A percentile compares a stretch with the other conserved stretches of the same genome.
Conservation (phyloP, 805 yeast species). For the Candida krabiensis region DNA sequence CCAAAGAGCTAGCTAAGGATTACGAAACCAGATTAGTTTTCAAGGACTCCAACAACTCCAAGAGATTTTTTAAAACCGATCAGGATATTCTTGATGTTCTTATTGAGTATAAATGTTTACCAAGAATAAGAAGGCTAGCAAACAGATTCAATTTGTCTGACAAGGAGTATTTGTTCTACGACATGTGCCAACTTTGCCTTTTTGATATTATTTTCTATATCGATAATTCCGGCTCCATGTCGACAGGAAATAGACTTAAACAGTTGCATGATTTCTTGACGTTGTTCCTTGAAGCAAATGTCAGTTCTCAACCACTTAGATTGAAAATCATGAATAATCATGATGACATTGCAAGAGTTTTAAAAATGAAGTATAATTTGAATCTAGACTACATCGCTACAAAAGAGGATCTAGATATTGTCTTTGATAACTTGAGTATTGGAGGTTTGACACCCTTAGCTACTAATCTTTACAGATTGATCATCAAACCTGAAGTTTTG, state of each 20-base stretch:
- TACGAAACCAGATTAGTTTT: constrained; percentile 11
- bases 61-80: constrained; percentile 19
- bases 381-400: constrained; percentile 21
- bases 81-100: constrained; percentile 20
- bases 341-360: constrained; percentile 10
- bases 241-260: constrained; percentile 16
- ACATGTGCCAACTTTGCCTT: constrained; percentile 23
- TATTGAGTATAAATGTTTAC: constrained; percentile 19
- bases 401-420: constrained; percentile 16
- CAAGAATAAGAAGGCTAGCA: constrained; percentile 22
- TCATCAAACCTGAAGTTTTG: constrained; percentile 21
- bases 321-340: constrained; percentile 25
- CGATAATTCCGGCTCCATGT: constrained; percentile 28
- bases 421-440: constrained; percentile 17
- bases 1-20: constrained; percentile 15
- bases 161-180: constrained; percentile 25
- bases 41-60: constrained; percentile 3
- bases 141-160: constrained; percentile 13
- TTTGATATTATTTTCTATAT: constrained; percentile 22
- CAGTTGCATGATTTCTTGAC: constrained; percentile 21
- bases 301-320: constrained; percentile 22
- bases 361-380: constrained; percentile 6
- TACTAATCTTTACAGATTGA: constrained; percentile 16
- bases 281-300: constrained; percentile 21
- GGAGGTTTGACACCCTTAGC: constrained; percentile 26